Evolutionary conservation across 441 rosid genomes (phyloP).

Genomic region (Gossypium lobatum): DNA sequence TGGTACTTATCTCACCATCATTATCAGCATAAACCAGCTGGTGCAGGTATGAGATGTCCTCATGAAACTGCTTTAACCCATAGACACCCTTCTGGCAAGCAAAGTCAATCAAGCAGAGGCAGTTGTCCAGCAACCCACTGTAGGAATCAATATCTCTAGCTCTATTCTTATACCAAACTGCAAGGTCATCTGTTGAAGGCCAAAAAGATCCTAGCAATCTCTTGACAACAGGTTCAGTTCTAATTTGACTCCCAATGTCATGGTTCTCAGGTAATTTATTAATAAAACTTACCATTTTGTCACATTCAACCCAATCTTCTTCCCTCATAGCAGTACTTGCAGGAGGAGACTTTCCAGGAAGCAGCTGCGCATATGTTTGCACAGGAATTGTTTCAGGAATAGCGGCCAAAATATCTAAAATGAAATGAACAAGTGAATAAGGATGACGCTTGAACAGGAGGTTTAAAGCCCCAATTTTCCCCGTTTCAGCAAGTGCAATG

Average conservation of each 20-base stretch:
- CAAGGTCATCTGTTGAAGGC: conserved; percentile 70
- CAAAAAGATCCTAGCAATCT: conserved; percentile 51
- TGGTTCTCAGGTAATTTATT: conserved; percentile 47
- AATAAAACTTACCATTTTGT: conserved; percentile 59
- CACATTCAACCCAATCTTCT: conserved; percentile 99
- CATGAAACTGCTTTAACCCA: conserved; percentile 66
- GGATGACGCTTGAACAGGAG: conserved; percentile 96
- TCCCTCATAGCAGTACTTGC: conserved; percentile 66
- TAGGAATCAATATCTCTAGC: conserved; percentile 82
- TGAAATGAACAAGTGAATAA: conserved; percentile 62
- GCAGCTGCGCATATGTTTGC: conserved; percentile 84
- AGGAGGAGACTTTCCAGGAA: conserved; percentile 83
- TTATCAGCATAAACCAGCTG: conserved; percentile 65
- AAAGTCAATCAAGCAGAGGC: conserved; percentile 67
- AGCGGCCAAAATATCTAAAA: conserved; percentile 68
- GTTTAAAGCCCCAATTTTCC: conserved; percentile 91
- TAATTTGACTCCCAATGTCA: conserved; percentile 42
- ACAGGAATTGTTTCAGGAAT: conserved; percentile 92
- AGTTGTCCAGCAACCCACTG: conserved; percentile 91
- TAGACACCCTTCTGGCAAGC: conserved; percentile 73
- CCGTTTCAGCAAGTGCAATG: conserved; percentile 75
- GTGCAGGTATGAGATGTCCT: conserved; percentile 71
- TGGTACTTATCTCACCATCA: conserved; percentile 44
- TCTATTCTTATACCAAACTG: conserved; percentile 77
- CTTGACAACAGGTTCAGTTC: conserved; percentile 80